Percentiles rank a stretch among this genome's conserved stretches.
Conservation (phyloP, 2,329 filamentous ascomycete species). For the Pyrenochaeta sp. region DNA sequence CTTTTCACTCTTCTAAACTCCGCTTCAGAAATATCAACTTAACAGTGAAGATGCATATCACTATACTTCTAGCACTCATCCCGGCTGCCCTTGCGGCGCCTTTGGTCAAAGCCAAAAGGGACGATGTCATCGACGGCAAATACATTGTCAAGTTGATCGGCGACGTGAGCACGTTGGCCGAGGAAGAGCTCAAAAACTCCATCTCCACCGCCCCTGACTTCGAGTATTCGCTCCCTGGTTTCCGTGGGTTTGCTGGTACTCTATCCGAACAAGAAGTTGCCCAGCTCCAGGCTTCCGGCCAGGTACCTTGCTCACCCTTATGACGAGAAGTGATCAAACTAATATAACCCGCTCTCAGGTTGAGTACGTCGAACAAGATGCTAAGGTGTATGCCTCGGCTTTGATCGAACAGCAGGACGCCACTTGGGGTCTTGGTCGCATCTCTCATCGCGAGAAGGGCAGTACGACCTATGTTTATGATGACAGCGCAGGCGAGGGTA, state of each 20-base stretch:
- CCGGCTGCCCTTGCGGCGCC: slow-evolving; percentile 50
- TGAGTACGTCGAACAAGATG: slow-evolving; percentile 49
- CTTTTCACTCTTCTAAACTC: background rate
- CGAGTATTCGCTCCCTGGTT: slow-evolving; percentile 46
- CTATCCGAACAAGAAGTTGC: slow-evolving; percentile 37
- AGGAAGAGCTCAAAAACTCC: slow-evolving; percentile 29
- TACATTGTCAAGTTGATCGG: slow-evolving; percentile 57
- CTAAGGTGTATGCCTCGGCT: slow-evolving; percentile 36
- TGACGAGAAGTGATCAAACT: background rate
- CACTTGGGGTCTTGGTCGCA: slow-evolving; percentile 52
- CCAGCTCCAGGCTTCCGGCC: slow-evolving; percentile 32
- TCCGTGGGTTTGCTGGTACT: slow-evolving; percentile 49
- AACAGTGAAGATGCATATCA: slow-evolving; percentile 38
- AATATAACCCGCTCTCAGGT: slow-evolving; percentile 26
- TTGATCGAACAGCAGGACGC: slow-evolving; percentile 46
- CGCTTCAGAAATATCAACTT: background rate
- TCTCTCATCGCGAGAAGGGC: slow-evolving; percentile 45
- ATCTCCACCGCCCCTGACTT: slow-evolving; percentile 31
- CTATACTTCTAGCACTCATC: slow-evolving; percentile 44
- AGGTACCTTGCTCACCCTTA: slow-evolving; percentile 22
- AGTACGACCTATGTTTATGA: slow-evolving; percentile 50
- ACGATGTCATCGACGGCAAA: slow-evolving; percentile 47
- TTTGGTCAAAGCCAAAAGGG: slow-evolving; percentile 41
- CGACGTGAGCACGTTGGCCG: slow-evolving; percentile 27
- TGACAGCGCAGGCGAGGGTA: slow-evolving; percentile 44